Conservation (phyloP, 1,284 basidiomycete genomes). For the Sporisorium graminicola region DNA sequence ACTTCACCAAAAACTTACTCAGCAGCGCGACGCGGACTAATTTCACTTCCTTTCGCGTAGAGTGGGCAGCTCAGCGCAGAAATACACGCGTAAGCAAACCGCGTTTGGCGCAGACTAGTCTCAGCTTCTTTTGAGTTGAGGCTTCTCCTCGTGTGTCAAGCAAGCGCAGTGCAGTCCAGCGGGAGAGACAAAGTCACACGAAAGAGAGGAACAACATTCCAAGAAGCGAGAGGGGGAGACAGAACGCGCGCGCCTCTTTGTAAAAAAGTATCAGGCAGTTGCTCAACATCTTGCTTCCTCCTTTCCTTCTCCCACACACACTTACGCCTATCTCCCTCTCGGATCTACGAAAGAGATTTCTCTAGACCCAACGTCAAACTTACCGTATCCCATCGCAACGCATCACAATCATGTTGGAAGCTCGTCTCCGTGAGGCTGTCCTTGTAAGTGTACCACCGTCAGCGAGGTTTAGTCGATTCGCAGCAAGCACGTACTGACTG, state of each 20-base stretch:
- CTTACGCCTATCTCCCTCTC: not conserved
- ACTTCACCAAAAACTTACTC: not conserved
- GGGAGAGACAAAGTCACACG: not conserved
- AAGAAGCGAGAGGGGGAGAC: not conserved
- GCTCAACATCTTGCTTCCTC: not conserved
- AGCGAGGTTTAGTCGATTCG: not conserved
- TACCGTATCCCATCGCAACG: not conserved
- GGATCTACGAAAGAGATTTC: not conserved
- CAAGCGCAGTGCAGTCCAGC: conserved; percentile 1
- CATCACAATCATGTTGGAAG: conserved; percentile 59
- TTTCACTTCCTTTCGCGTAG: conserved; percentile 6
- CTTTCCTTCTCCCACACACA: conserved; percentile 2
- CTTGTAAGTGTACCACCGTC: conserved; percentile 41
- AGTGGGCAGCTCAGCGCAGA: conserved; percentile 2
- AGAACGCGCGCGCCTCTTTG: not conserved
- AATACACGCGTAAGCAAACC: conserved; percentile 6
- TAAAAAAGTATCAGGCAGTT: conserved; percentile 1
- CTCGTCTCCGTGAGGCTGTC: conserved; percentile 58
- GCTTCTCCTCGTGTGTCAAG: not conserved
- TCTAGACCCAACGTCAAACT: not conserved
- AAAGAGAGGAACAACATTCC: conserved; percentile 1
- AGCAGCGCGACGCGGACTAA: conserved; percentile 12
- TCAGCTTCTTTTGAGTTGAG: not conserved
- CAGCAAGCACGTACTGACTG: not conserved
- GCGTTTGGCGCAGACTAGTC: conserved; percentile 1